These are phyloP conservation scores for Ziziphus jujuba DNA, from an alignment of 306 rosid species.

Conservation along the genomic window DNA sequence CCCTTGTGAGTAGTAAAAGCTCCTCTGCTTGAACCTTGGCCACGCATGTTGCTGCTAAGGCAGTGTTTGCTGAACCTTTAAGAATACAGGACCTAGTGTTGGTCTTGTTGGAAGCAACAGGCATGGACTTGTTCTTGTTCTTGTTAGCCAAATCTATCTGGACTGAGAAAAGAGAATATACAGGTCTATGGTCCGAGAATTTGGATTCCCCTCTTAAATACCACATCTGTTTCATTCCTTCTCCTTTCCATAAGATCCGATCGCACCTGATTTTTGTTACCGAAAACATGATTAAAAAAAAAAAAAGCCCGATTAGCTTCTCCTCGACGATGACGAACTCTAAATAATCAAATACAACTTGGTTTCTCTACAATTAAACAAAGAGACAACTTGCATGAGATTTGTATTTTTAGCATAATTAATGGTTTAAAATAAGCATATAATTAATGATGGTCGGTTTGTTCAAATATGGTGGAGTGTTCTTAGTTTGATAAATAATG, in stretches of 20 bases:
- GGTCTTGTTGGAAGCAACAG: not conserved
- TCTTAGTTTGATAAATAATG: not conserved
- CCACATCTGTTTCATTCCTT: slow-evolving; percentile 67
- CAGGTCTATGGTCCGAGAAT: slow-evolving; percentile 97
- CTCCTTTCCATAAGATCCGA: slow-evolving; percentile 91
- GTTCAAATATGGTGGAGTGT: not conserved
- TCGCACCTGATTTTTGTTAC: slow-evolving; percentile 64
- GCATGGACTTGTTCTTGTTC: not conserved
- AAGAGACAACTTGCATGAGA: slow-evolving; percentile 12
- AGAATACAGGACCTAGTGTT: slow-evolving; percentile 18
- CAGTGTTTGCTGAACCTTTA: slow-evolving; percentile 33
- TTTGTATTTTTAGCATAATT: not conserved
- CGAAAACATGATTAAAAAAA: not conserved
- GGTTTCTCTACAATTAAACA: not conserved
- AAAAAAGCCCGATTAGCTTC: not conserved
- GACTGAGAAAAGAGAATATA: slow-evolving; percentile 61
- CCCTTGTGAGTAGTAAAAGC: slow-evolving; percentile 48
- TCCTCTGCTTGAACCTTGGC: slow-evolving; percentile 86
- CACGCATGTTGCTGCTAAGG: slow-evolving; percentile 39
- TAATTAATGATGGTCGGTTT: not conserved
- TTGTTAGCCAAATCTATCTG: slow-evolving; percentile 41
- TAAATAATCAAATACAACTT: not conserved
- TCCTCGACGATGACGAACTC: not conserved
- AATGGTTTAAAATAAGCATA: not conserved
- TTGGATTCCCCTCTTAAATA: slow-evolving; percentile 82